These are phyloP conservation scores for Suhomyces faveliae DNA, from an alignment of 805 yeast species.

Conservation along the genomic window DNA sequence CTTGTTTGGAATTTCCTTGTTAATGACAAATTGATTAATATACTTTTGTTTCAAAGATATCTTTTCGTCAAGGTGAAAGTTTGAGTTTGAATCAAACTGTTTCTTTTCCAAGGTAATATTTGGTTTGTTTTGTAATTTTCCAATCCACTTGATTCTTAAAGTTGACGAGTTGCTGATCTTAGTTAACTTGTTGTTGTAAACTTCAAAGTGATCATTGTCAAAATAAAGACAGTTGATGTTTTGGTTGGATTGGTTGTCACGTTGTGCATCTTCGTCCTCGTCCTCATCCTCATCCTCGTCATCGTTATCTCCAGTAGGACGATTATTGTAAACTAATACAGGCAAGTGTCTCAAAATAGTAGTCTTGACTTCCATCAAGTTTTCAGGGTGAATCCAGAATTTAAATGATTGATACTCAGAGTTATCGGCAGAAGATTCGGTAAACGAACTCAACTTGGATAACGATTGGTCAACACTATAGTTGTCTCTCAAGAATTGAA, in stretches of 20 bases:
- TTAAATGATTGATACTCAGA: conserved; percentile 63
- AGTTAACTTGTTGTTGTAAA: conserved; percentile 80
- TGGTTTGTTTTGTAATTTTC: conserved; percentile 71
- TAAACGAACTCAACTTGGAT: conserved; percentile 49
- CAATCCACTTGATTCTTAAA: conserved; percentile 87
- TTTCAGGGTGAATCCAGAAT: conserved; percentile 97
- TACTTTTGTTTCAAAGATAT: conserved; percentile 77
- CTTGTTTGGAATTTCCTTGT: conserved; percentile 14
- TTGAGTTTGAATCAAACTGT: conserved; percentile 55
- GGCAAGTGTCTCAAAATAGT: conserved; percentile 91
- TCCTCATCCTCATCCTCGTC: conserved; percentile 58
- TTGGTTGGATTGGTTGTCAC: conserved; percentile 46
- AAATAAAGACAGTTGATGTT: conserved; percentile 83
- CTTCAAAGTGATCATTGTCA: conserved; percentile 77
- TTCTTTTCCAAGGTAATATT: conserved; percentile 82
- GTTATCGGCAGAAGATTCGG: conserved; percentile 28
- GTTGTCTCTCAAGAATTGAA: conserved; percentile 78
- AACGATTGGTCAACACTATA: conserved; percentile 49
- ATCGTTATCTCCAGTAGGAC: conserved; percentile 47
- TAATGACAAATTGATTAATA: conserved; percentile 63
- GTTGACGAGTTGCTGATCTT: conserved; percentile 71
- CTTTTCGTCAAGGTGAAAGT: conserved; percentile 59
- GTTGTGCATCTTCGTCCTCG: conserved; percentile 32
- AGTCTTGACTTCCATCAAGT: conserved; percentile 96
- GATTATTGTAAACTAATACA: conserved; percentile 65